These are phyloP conservation scores for Chondrus crispus DNA, from an alignment of 23 red algal species.

Conservation along the genomic window DNA sequence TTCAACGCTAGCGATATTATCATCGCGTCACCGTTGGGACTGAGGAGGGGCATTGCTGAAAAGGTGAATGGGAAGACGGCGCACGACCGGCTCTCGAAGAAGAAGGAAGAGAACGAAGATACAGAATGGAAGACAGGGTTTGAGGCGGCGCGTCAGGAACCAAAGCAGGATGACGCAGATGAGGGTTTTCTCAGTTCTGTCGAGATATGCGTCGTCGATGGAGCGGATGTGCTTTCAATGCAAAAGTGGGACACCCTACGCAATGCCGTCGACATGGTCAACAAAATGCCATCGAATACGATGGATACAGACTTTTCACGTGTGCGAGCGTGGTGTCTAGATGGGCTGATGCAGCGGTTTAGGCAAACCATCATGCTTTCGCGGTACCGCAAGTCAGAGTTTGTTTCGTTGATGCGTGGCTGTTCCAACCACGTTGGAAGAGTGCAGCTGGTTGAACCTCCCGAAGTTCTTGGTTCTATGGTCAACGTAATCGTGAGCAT, in stretches of 20 bases:
- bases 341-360: conserved; percentile 45
- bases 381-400: conserved; percentile 45
- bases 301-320: conserved; percentile 83
- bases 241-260: conserved; percentile 82
- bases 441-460: not conserved
- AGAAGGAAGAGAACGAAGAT: conserved; percentile 3
- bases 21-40: conserved; percentile 87
- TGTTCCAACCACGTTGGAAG: conserved; percentile 29
- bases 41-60: conserved; percentile 41
- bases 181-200: conserved; percentile 71
- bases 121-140: conserved; percentile 35
- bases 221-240: conserved; percentile 73
- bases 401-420: conserved; percentile 31
- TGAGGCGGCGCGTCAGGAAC: not conserved
- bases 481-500: conserved; percentile 19
- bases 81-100: too few relatives aligned
- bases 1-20: conserved; percentile 80
- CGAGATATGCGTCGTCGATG: conserved; percentile 78
- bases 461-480: conserved; percentile 24
- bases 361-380: conserved; percentile 56
- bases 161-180: conserved; percentile 37
- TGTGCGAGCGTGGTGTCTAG: conserved; percentile 67
- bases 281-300: conserved; percentile 56
- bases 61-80: not conserved
- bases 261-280: conserved; percentile 44